Percentiles rank a stretch among this genome's conserved stretches.
Conservation (phyloP, 2,329 filamentous ascomycete species). For the Penicillium sp. region DNA sequence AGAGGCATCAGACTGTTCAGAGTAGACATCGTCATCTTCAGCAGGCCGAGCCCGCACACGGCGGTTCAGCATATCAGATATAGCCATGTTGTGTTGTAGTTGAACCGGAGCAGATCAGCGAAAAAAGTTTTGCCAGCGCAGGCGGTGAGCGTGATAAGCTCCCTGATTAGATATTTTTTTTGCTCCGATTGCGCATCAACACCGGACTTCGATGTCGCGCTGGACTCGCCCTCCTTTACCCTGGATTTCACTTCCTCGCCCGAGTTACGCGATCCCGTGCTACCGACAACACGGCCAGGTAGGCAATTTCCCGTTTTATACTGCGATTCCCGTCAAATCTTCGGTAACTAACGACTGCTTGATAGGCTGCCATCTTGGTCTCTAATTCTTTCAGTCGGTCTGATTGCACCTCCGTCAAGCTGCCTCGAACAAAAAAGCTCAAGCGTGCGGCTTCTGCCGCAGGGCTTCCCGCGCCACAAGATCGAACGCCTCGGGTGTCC, state of each 20-base stretch:
- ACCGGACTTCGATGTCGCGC: constrained; percentile 3
- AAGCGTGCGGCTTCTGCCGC: constrained; percentile 11
- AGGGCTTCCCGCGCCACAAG: background rate
- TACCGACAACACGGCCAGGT: background rate
- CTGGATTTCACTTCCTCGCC: background rate
- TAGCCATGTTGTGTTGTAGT: constrained; percentile 28
- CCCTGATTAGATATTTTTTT: constrained; percentile 22
- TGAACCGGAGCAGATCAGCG: constrained; percentile 3
- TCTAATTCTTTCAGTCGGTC: background rate
- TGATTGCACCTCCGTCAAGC: constrained; percentile 5
- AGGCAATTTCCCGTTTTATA: background rate
- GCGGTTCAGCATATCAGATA: constrained; percentile 38
- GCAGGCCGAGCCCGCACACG: constrained; percentile 40
- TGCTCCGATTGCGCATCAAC: constrained; percentile 5
- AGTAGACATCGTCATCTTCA: constrained; percentile 41
- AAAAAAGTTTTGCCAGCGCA: constrained; percentile 25
- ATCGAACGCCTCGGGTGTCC: background rate
- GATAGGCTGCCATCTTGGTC: background rate
- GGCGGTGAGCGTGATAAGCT: constrained; percentile 24
- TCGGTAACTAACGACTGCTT: background rate
- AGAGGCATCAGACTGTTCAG: constrained; percentile 26
- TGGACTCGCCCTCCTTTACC: background rate
- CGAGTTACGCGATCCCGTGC: background rate
- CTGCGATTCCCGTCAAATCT: background rate
- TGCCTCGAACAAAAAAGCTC: constrained; percentile 14